Conservation (phyloP, 129 eudicot species). For the Logfia minima region DNA sequence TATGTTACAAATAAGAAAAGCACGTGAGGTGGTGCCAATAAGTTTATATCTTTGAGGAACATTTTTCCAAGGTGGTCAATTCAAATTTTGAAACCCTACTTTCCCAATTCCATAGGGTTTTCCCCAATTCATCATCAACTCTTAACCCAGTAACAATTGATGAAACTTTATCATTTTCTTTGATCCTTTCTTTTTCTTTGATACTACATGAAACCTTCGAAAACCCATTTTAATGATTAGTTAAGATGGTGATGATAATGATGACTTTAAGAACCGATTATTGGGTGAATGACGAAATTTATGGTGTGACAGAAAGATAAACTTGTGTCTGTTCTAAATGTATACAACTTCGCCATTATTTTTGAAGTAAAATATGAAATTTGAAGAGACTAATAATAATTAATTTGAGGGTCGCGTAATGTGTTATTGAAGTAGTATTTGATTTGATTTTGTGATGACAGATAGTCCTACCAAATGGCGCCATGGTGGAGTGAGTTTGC, state of each 20-base stretch:
- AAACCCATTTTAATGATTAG: conserved; percentile 29
- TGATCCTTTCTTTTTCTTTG: conserved; percentile 51
- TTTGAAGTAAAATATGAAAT: background rate
- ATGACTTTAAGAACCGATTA: conserved; percentile 26
- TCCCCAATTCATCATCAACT: conserved; percentile 50
- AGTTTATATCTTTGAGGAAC: conserved; percentile 86
- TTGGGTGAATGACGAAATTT: conserved; percentile 29
- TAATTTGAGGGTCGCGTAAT: background rate
- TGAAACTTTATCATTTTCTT: conserved; percentile 36
- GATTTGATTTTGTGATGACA: conserved; percentile 11
- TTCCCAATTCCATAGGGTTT: conserved; percentile 32
- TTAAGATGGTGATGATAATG: conserved; percentile 24
- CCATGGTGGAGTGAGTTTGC: conserved; percentile 57
- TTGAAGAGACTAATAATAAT: background rate
- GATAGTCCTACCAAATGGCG: conserved; percentile 41
- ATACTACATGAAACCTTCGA: conserved; percentile 52
- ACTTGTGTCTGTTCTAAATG: conserved; percentile 41
- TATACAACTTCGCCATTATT: conserved; percentile 53
- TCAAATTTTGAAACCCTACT: conserved; percentile 51
- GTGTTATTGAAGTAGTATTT: conserved; percentile 7
- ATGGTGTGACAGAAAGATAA: conserved; percentile 38
- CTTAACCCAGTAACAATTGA: conserved; percentile 42
- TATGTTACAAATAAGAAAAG: conserved; percentile 95
- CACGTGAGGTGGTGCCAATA: conserved; percentile 88
- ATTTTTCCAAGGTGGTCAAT: conserved; percentile 84